Evolutionary conservation across 768 basidiomycete species (phyloP).

Genomic region (Leucosporidium yakuticum): DNA sequence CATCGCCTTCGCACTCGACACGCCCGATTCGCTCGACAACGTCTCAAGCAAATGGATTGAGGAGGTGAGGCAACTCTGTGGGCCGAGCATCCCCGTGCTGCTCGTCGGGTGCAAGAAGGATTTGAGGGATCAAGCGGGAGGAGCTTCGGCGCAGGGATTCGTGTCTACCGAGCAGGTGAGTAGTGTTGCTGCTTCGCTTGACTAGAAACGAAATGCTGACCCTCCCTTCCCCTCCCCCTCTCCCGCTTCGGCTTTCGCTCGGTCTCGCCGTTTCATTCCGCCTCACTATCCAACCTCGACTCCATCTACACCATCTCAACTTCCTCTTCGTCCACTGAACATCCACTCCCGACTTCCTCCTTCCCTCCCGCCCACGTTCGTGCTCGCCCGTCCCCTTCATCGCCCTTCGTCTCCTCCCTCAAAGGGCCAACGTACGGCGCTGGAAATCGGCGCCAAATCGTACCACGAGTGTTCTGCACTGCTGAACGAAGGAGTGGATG

Average conservation of each 20-base stretch:
- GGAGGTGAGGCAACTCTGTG: slow-evolving; percentile 95
- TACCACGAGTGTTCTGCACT: slow-evolving; percentile 74
- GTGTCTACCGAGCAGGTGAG: slow-evolving; percentile 45
- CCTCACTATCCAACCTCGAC: background rate
- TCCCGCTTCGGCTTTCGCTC: too few relatives aligned
- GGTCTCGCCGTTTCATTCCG: slow-evolving; percentile 32
- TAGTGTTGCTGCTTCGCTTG: background rate
- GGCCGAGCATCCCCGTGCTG: slow-evolving; percentile 81
- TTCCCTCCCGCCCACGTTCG: slow-evolving; percentile 11
- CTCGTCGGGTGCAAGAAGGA: slow-evolving; percentile 96
- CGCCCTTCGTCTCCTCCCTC: slow-evolving; percentile 43
- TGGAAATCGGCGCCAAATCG: slow-evolving; percentile 77
- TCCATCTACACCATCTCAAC: background rate
- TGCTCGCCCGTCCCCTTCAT: background rate
- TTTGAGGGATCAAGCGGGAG: slow-evolving; percentile 53
- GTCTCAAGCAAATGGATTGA: slow-evolving; percentile 98
- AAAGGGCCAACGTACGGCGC: slow-evolving; percentile 74
- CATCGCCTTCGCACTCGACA: slow-evolving; percentile 93
- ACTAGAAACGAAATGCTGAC: slow-evolving; percentile 42
- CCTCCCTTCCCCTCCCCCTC: background rate
- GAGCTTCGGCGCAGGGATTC: slow-evolving; percentile 40
- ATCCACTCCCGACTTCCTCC: background rate
- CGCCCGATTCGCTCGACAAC: slow-evolving; percentile 83
- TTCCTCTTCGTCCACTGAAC: background rate
- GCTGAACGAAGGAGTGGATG: slow-evolving; percentile 65